Evolutionary conservation across 1,284 basidiomycete genomes (phyloP).

Genomic region (Fomitopsis schrenkii): DNA sequence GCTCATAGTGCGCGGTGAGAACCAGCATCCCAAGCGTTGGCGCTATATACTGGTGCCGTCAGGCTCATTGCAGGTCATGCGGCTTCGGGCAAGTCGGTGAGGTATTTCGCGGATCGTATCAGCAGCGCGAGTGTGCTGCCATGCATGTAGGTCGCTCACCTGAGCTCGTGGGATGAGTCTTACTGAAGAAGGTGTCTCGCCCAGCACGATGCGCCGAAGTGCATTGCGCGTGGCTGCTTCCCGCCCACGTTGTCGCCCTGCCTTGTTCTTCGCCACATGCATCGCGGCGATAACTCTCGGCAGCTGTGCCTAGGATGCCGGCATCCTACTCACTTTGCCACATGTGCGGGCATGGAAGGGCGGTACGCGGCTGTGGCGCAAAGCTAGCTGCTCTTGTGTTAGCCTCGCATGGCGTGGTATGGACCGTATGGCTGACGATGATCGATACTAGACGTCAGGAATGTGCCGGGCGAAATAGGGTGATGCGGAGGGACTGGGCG

Average conservation of each 20-base stretch:
- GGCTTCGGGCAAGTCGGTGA: background rate
- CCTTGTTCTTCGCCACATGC: background rate
- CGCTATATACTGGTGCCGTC: background rate
- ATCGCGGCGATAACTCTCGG: background rate
- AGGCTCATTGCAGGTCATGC: background rate
- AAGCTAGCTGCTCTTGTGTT: background rate
- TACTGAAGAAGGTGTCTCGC: background rate
- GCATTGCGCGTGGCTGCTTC: background rate
- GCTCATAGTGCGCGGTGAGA: background rate
- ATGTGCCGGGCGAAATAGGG: background rate
- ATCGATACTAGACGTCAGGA: background rate
- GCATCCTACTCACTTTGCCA: background rate
- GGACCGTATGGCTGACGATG: background rate
- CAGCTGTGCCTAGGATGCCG: background rate
- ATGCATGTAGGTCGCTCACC: background rate
- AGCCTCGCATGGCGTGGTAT: background rate
- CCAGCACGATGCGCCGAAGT: background rate
- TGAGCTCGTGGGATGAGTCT: background rate
- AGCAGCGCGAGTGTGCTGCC: background rate
- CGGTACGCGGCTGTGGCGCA: background rate
- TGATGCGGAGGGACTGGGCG: background rate
- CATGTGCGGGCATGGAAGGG: background rate
- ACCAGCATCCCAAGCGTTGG: background rate
- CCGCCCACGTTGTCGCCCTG: background rate
- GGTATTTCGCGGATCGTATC: background rate